phyloP scores from a whole-genome alignment of 768 basidiomycete species.

The Agaricus sinodeliciosus region DNA sequence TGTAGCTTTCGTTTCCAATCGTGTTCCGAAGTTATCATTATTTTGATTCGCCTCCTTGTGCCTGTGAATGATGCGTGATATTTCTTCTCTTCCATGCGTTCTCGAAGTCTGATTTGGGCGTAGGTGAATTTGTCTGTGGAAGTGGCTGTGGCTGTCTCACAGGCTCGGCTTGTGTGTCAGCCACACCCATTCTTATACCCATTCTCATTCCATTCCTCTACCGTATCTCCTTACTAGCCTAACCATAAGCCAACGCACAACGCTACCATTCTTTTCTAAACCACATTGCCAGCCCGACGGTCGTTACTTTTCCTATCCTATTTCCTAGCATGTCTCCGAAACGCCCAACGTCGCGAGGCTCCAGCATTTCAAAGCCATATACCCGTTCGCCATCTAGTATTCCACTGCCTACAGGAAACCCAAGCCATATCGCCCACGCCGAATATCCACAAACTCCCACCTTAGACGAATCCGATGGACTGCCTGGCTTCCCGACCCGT shows the following conservation, averaged over 20 bases:
- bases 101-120: background rate
- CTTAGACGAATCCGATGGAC: conserved; percentile 10
- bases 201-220: conserved; percentile 6
- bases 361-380: conserved; percentile 28
- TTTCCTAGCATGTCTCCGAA: conserved; percentile 25
- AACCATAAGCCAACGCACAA: conserved; percentile 13
- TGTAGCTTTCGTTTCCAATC: conserved; percentile 1
- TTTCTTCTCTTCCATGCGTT: background rate
- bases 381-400: conserved; percentile 19
- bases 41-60: background rate
- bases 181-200: conserved; percentile 7
- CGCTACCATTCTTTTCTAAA: background rate
- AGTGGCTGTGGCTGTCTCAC: conserved; percentile 12
- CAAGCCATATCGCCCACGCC: conserved; percentile 8
- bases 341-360: conserved; percentile 21
- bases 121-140: background rate
- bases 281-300: conserved; percentile 14
- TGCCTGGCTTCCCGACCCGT: conserved; percentile 54
- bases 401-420: conserved; percentile 9
- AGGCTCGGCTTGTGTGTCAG: conserved; percentile 1
- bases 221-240: conserved; percentile 14
- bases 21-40: conserved; percentile 5
- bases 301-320: conserved; percentile 10
- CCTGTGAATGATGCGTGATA: conserved; percentile 2
- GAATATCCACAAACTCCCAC: background rate